Evolutionary conservation across 257 asterid species (phyloP).

Genomic region (Craterostigma plantagineum): DNA sequence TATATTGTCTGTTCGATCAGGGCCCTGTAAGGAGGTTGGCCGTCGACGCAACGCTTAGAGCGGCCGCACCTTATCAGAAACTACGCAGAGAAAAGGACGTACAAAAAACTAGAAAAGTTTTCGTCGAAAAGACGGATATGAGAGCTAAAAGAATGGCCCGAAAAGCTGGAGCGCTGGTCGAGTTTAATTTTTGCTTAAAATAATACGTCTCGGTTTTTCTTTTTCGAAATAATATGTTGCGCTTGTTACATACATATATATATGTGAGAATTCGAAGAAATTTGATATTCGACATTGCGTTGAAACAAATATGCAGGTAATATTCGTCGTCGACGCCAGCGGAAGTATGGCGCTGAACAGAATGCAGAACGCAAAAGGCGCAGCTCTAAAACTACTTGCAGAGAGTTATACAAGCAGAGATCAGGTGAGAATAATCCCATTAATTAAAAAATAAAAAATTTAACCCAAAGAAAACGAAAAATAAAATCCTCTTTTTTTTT

Average conservation of each 20-base stretch:
- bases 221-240: background rate
- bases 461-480: background rate
- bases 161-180: conserved; percentile 99
- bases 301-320: conserved; percentile 54
- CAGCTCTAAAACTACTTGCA: conserved; percentile 88
- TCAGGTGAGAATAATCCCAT: conserved; percentile 41
- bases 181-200: background rate
- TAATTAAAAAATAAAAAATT: too few relatives aligned
- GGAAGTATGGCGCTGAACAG: conserved; percentile 99
- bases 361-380: conserved; percentile 99
- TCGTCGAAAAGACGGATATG: conserved; percentile 88
- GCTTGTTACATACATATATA: background rate
- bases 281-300: background rate
- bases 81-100: conserved; percentile 76
- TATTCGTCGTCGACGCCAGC: conserved; percentile 97
- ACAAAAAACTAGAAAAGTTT: conserved; percentile 57
- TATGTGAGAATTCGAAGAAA: background rate
- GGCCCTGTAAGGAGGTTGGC: conserved; percentile 97
- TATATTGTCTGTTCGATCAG: conserved; percentile 17
- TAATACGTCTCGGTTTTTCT: background rate
- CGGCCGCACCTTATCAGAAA: conserved; percentile 99
- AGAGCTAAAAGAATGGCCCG: conserved; percentile 99
- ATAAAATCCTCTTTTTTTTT: conserved; percentile 9
- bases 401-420: conserved; percentile 99
- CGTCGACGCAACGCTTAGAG: conserved; percentile 98